Evolutionary conservation across 2,329 filamentous ascomycete genomes (phyloP), one percentile per base, ranked within the genome.

Genomic region (Beauveria medogensis): DNA sequence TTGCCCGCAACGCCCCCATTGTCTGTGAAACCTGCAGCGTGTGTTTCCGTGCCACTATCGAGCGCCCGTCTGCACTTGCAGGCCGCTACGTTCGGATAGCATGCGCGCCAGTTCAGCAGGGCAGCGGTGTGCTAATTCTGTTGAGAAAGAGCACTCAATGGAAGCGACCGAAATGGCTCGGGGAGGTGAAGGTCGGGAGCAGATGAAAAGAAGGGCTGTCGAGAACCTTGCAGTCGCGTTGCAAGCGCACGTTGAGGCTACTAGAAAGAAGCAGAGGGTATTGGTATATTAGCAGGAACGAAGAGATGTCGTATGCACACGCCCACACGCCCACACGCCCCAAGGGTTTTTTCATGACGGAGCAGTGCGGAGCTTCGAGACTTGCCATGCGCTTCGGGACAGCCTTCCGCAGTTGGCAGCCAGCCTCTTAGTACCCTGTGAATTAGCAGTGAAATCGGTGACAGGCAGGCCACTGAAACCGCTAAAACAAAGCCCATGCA

Each of bases 131-230:
- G 57, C 40, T 43, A 18, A 44, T 24, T 55, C 22, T 30, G 18
- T 22, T 22, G 12, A 26, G 37, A 24, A 10, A 43, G 34, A 43
- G 34, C 20, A 41, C 40, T 18, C 14, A 18, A 40, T 58, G 28
- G 0, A 57, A 10, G 12, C 26, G 58, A 44, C 58, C 58, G 58
- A 60, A 60, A 60, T 55, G 34, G 30, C 43, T 60, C 58, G 58
- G 58, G 26, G 43, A 37, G n/a, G 20, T 46, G 26, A 46, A 7
- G 48, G 28, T 18, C 26, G 5, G 28, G 24, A 51, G 30, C 20
- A 30, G 34, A 7, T 26, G 18, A 40, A 20, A 16, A 22, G 40
- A 52, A 43, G 34, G 34, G 37, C 37, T 30, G 46, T 46, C 56
- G 12, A 9, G 14, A 46, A 37, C 57, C 48, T 41, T 44, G 56